phyloP scores from a whole-genome alignment of 495 filamentous ascomycete genomes.

The Aspergillus haitiensis region DNA sequence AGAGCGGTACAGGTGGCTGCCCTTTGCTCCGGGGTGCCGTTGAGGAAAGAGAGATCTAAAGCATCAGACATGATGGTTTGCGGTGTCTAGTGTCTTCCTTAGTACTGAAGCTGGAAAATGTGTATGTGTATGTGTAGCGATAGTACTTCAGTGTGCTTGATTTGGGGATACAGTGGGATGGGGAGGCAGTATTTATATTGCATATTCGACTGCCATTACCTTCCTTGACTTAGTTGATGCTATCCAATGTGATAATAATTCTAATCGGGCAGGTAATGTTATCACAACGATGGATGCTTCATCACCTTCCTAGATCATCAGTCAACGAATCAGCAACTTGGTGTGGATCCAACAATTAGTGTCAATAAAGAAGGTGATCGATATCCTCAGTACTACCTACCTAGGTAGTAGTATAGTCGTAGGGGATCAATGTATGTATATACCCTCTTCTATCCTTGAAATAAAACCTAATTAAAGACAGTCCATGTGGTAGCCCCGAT shows the following conservation, averaged over 20 bases:
- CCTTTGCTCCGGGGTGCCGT: constrained; percentile 28
- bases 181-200: not conserved
- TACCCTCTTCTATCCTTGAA: too few species aligned
- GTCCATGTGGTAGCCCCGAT: too few species aligned
- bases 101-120: not conserved
- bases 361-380: not conserved
- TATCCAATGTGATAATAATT: too few species aligned
- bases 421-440: too few species aligned
- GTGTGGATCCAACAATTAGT: not conserved
- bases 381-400: too few species aligned
- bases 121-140: not conserved
- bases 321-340: not conserved
- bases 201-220: not conserved
- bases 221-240: not conserved
- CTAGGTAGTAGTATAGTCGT: too few species aligned
- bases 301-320: constrained; percentile 1
- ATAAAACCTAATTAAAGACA: too few species aligned
- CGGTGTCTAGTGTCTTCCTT: not conserved
- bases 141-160: not conserved
- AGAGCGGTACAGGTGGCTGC: constrained; percentile 18
- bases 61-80: not conserved
- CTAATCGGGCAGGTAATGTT: not conserved
- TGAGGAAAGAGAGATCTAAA: constrained; percentile 27
- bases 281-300: not conserved
- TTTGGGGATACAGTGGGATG: too few species aligned